Percentiles rank a stretch among this genome's conserved stretches.
Conservation (phyloP, 192 early-diverging fungal species). For the Thamnidium elegans region DNA sequence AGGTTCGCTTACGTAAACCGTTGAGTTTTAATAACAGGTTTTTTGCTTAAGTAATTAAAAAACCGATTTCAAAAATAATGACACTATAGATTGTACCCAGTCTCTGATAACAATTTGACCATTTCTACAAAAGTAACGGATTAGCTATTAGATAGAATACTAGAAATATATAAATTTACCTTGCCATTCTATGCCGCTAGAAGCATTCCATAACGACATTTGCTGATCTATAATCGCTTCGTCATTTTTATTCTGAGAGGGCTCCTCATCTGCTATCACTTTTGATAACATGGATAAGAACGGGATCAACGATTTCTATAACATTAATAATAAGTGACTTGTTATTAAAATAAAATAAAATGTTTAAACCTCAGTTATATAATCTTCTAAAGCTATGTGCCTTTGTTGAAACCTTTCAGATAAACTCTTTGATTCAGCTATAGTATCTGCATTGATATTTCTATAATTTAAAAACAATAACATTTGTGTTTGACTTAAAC, state of each 20-base stretch:
- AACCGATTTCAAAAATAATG: too few relatives aligned
- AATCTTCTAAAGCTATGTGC: not conserved
- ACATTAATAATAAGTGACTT: not conserved
- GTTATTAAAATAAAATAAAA: not conserved
- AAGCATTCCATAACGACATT: not conserved
- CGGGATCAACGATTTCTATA: conserved; percentile 8
- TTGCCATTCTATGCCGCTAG: conserved; percentile 13
- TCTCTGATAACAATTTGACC: conserved; percentile 17
- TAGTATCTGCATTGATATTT: not conserved
- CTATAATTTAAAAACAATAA: conserved; percentile 10
- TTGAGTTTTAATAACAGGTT: conserved; percentile 3
- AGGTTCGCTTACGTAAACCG: conserved; percentile 11
- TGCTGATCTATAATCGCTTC: not conserved
- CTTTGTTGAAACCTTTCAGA: conserved; percentile 1
- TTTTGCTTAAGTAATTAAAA: too few relatives aligned
- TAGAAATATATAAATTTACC: not conserved
- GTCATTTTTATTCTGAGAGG: not conserved
- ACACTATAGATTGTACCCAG: conserved; percentile 4
- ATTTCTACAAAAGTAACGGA: conserved; percentile 1
- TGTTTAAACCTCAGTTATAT: conserved; percentile 8
- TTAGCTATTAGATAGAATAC: too few relatives aligned
- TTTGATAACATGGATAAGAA: conserved; percentile 11
- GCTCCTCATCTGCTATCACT: conserved; percentile 1
- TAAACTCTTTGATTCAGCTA: conserved; percentile 4
- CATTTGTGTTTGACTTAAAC: conserved; percentile 9